Conservation (phyloP, 1,284 basidiomycete species). For the Ganoderma lingzhi region DNA sequence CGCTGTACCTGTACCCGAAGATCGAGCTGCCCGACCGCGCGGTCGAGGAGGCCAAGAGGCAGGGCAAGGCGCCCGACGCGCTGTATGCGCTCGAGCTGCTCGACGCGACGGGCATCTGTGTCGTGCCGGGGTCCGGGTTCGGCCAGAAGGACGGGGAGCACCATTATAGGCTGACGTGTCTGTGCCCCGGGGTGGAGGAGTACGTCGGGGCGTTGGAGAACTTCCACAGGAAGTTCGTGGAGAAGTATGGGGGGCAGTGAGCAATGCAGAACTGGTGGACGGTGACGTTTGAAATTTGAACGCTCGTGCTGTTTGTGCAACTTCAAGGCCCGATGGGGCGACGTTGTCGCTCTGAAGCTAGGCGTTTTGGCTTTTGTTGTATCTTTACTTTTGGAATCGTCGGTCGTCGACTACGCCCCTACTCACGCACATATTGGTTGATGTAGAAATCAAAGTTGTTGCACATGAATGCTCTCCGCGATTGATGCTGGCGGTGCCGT, state of each 20-base stretch:
- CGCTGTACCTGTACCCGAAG: conserved; percentile 87
- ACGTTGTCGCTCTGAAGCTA: not conserved
- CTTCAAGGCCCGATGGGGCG: not conserved
- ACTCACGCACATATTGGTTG: not conserved
- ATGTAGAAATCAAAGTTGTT: not conserved
- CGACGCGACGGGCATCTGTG: conserved; percentile 92
- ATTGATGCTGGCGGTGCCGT: too few relatives aligned
- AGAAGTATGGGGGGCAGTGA: conserved; percentile 59
- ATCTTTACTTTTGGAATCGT: not conserved
- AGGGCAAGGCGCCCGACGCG: conserved; percentile 84
- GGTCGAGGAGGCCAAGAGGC: conserved; percentile 72
- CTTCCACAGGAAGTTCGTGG: conserved; percentile 85
- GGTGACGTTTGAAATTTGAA: not conserved
- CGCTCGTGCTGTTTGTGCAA: not conserved
- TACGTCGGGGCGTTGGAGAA: conserved; percentile 86
- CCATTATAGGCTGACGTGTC: conserved; percentile 89
- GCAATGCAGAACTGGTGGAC: too few relatives aligned
- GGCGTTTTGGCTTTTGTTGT: not conserved
- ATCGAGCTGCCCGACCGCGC: conserved; percentile 79
- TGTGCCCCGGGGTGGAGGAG: conserved; percentile 91
- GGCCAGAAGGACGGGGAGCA: conserved; percentile 89
- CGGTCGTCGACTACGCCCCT: not conserved
- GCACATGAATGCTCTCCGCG: too few relatives aligned
- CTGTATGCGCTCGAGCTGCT: conserved; percentile 88
- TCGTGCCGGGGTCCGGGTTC: conserved; percentile 92